Evolutionary conservation across 2,329 filamentous ascomycete genomes (phyloP).

Genomic region (Fusarium neocosmosporiellum): DNA sequence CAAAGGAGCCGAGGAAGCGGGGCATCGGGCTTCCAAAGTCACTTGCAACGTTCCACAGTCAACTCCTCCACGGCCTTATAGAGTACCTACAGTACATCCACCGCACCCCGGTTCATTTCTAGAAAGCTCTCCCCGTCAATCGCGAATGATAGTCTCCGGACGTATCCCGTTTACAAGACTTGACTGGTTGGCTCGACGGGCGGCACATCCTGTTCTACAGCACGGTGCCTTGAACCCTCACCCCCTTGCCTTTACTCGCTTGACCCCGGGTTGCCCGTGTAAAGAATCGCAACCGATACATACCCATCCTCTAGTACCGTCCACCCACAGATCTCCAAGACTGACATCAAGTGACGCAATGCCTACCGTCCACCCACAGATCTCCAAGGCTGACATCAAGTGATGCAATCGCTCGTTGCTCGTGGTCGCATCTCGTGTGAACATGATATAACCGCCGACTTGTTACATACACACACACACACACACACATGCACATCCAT

Average conservation of each 20-base stretch:
- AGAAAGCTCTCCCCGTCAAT: not conserved
- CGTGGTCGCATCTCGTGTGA: not conserved
- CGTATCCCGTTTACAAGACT: not conserved
- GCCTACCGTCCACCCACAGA: conserved; percentile 1
- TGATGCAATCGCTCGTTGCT: conserved; percentile 25
- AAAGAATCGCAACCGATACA: not conserved
- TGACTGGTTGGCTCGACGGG: not conserved
- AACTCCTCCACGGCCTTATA: conserved; percentile 1
- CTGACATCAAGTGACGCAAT: conserved; percentile 27
- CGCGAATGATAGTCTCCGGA: conserved; percentile 1
- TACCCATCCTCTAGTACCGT: not conserved
- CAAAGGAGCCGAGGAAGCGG: not conserved
- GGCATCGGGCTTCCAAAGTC: not conserved
- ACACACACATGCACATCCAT: too few relatives aligned
- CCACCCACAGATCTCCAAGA: not conserved
- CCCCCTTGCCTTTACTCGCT: conserved; percentile 17
- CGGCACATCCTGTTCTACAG: not conserved
- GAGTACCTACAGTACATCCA: not conserved
- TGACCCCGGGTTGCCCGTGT: not conserved
- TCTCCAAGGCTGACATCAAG: conserved; percentile 1
- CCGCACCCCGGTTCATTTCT: not conserved
- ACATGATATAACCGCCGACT: conserved; percentile 9
- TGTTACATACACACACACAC: too few relatives aligned
- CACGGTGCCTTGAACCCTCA: not conserved
- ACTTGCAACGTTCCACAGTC: conserved; percentile 8